Percentiles rank a stretch among this genome's conserved stretches.
phyloP scores from a whole-genome alignment of 148 eudicot species.

The Camellia japonica region DNA sequence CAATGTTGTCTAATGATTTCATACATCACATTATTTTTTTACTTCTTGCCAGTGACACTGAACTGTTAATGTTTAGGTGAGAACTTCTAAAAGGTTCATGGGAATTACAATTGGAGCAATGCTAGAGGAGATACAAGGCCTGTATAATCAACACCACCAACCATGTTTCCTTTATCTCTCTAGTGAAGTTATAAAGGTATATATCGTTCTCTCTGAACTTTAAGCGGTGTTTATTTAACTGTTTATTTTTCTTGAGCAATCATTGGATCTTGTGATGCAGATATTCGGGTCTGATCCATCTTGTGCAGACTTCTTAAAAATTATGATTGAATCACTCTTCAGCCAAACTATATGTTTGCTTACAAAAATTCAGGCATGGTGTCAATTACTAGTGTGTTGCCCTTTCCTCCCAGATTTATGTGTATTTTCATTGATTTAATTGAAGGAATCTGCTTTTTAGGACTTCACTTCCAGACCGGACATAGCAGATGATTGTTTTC shows the following conservation, averaged over 20 bases:
- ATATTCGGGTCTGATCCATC: constrained; percentile 95
- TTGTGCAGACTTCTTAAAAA: constrained; percentile 78
- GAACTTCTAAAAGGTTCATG: constrained; percentile 94
- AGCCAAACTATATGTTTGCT: constrained; percentile 81
- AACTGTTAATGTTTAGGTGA: constrained; percentile 50
- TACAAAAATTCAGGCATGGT: constrained; percentile 58
- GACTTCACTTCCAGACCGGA: constrained; percentile 93
- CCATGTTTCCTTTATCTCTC: constrained; percentile 98
- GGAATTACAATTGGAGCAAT: constrained; percentile 95
- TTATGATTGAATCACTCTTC: constrained; percentile 85
- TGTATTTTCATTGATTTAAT: constrained; percentile 12
- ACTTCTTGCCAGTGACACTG: constrained; percentile 9
- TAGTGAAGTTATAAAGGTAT: constrained; percentile 97
- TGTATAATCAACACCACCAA: constrained; percentile 87
- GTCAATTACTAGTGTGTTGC: constrained; percentile 4
- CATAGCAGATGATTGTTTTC: constrained; percentile 95
- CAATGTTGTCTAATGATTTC: neutral
- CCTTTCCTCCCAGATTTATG: neutral
- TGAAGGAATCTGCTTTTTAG: constrained; percentile 38
- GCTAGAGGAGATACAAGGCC: constrained; percentile 90
- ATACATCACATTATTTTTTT: constrained; percentile 3
- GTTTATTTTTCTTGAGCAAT: constrained; percentile 15
- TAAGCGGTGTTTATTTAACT: constrained; percentile 10
- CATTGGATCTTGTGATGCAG: constrained; percentile 42
- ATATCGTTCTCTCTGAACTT: constrained; percentile 5